phyloP scores from a whole-genome alignment of 129 eudicot species.

The Arctium minus region DNA sequence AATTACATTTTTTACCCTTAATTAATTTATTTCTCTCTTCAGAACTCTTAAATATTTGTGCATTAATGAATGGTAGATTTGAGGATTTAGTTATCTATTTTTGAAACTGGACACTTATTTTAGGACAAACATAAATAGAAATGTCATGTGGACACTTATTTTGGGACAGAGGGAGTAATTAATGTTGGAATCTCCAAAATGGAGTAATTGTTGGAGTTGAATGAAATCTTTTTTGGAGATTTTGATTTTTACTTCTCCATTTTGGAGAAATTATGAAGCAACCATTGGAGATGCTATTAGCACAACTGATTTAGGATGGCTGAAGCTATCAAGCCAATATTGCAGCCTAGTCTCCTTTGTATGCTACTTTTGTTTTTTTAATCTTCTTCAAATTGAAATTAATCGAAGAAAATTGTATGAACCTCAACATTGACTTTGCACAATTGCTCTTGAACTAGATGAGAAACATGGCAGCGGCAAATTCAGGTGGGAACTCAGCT shows the following conservation, averaged over 20 bases:
- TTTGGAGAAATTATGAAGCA: background rate
- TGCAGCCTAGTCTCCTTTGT: background rate
- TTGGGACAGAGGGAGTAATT: background rate
- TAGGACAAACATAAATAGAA: background rate
- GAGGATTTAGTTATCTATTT: background rate
- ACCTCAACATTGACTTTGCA: background rate
- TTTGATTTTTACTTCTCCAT: background rate
- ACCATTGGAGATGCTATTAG: background rate
- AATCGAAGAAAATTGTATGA: background rate
- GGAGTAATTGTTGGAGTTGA: background rate
- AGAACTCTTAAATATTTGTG: background rate
- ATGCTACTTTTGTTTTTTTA: background rate
- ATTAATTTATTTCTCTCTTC: background rate
- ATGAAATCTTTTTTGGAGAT: too few relatives aligned
- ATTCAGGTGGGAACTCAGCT: constrained; percentile 44
- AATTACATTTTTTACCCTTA: background rate
- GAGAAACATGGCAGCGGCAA: constrained; percentile 50
- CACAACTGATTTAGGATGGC: background rate
- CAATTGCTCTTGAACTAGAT: constrained; percentile 35
- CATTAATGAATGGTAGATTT: background rate
- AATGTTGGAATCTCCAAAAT: background rate
- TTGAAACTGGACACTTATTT: background rate
- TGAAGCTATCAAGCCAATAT: background rate
- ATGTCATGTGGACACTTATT: background rate
- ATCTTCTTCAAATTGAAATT: background rate